phyloP scores from a whole-genome alignment of 108 stramenopile species.

The Cyclotella sp. region DNA sequence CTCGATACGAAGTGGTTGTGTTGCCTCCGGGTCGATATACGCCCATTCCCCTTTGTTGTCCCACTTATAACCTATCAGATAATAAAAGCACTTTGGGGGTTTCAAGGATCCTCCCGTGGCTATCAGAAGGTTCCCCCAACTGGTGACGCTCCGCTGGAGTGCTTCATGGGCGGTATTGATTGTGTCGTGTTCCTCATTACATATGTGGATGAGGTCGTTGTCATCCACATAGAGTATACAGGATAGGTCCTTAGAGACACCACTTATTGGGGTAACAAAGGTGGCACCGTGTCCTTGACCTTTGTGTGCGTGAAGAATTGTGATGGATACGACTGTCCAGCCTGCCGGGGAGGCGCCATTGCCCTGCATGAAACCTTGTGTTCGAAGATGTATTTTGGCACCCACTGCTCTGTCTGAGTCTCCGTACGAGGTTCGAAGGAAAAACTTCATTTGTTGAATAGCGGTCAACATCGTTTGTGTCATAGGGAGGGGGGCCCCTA shows the following conservation, averaged over 20 bases:
- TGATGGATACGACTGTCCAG: conserved; percentile 12
- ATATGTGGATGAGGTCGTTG: conserved; percentile 10
- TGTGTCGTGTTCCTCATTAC: background rate
- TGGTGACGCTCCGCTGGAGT: background rate
- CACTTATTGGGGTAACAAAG: conserved; percentile 6
- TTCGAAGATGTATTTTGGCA: conserved; percentile 1
- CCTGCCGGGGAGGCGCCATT: background rate
- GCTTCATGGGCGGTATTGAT: background rate
- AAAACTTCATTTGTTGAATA: conserved; percentile 25
- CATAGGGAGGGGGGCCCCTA: conserved; percentile 2
- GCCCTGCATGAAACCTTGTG: conserved; percentile 16
- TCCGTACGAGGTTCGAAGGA: background rate
- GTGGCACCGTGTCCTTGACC: conserved; percentile 9
- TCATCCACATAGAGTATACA: conserved; percentile 5
- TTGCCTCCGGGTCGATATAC: background rate
- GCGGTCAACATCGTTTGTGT: conserved; percentile 2
- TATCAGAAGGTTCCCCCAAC: background rate
- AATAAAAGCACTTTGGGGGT: conserved; percentile 1
- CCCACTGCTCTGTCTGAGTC: conserved; percentile 13
- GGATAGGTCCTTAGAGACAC: background rate
- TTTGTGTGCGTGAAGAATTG: conserved; percentile 13
- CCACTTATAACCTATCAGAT: background rate
- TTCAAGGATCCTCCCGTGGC: background rate
- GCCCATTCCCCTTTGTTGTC: conserved; percentile 8
- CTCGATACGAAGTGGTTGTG: background rate